Evolutionary conservation across 2,329 filamentous ascomycete genomes (phyloP).

Genomic region (Exophiala lecanii-corni): DNA sequence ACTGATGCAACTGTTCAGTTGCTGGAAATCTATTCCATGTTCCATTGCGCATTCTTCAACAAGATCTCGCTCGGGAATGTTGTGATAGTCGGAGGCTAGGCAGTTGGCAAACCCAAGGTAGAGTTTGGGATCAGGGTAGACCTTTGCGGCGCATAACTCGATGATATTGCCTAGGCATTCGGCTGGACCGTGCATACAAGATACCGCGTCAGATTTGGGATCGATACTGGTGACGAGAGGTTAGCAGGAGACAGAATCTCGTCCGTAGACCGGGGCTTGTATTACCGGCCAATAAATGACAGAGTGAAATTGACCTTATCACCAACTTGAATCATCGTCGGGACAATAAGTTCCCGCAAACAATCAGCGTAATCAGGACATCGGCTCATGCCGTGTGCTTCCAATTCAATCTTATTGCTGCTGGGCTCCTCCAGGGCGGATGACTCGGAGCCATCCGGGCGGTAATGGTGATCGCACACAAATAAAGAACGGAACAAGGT

Average conservation of each 20-base stretch:
- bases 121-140: slow-evolving; percentile 59
- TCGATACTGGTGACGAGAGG: slow-evolving; percentile 56
- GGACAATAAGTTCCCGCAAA: slow-evolving; percentile 72
- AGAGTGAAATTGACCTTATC: slow-evolving; percentile 87
- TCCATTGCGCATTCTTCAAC: slow-evolving; percentile 85
- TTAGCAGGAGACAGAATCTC: too few species aligned
- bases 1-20: slow-evolving; percentile 76
- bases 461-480: slow-evolving; percentile 21
- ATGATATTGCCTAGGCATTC: slow-evolving; percentile 95
- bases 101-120: slow-evolving; percentile 94
- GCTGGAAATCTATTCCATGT: slow-evolving; percentile 78
- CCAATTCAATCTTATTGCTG: slow-evolving; percentile 64
- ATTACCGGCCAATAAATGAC: slow-evolving; percentile 83
- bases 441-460: slow-evolving; percentile 5
- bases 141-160: slow-evolving; percentile 78
- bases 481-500: slow-evolving; percentile 18
- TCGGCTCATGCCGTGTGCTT: slow-evolving; percentile 96
- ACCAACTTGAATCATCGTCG: slow-evolving; percentile 74
- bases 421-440: slow-evolving; percentile 6
- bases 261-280: too few species aligned
- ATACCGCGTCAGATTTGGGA: slow-evolving; percentile 73
- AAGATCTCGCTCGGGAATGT: slow-evolving; percentile 73
- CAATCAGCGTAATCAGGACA: slow-evolving; percentile 89
- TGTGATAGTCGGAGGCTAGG: slow-evolving; percentile 66
- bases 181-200: slow-evolving; percentile 80